Base-by-base conservation (phyloP, 768 basidiomycete species). In the Boletus huronensis region DNA sequence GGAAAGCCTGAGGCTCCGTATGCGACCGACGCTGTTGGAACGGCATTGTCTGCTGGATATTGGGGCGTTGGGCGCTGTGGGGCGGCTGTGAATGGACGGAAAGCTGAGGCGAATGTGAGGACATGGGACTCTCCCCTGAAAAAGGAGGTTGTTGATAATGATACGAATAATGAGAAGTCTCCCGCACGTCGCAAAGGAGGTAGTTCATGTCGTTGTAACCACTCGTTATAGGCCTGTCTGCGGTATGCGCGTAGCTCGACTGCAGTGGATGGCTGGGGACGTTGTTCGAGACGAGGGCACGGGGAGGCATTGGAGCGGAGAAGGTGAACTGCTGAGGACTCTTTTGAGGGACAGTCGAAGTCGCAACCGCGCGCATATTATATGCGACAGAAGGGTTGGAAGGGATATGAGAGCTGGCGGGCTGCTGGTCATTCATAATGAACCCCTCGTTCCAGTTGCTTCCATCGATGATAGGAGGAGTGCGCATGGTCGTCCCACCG, bases 1-100 rank as follows among this genome's bases (percentile, higher is more conserved):
- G 72, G 66, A 76, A 82, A 17, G 75, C 75, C 58, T 81, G 81
- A 23, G 83, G 77, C 44, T 85, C 84, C 29, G 81, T 82, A 48
- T 80, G 72, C 36, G 83, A 75, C 48, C 85, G 78, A 56, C 83
- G 77, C 59, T 81, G 82, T 38, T 77, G 75, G 64, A 79, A 85
- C 14, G 80, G 70, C 53, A 79, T 59, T 39, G 79, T 64, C 50
- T 81, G 77, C 7, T 75, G 75, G 32, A 77, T 69, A 38, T 67
- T 68, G 29, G 72, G 63, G 48, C 76, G 75, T 48, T 69, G 68
- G 35, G 77, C 66, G 36, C 54, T 60, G 52, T 65, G 71, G 49
- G 67, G 57, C 32, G 67, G 59, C 40, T 73, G 68, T 29, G 72
- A 58, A 60, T 74, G 72, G 19, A 72, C 69, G 31, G 76, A 62